Evolutionary conservation across 1,139 yeast genomes (phyloP).

Genomic region (Saccharomyces hybrid): DNA sequence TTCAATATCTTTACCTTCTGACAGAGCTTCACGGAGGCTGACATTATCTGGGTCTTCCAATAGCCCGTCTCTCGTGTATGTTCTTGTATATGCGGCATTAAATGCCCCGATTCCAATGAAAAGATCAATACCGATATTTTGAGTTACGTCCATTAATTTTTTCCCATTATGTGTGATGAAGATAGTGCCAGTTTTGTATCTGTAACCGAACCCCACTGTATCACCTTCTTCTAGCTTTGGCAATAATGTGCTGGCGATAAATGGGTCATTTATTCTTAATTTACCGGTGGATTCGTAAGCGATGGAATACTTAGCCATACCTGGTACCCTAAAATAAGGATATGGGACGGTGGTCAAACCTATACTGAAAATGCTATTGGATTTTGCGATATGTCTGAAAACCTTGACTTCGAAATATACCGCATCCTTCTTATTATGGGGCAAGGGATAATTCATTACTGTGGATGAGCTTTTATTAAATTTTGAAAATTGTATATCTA

Average conservation of each 20-base stretch:
- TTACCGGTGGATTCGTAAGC: slow-evolving; percentile 89
- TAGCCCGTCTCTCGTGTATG: slow-evolving; percentile 30
- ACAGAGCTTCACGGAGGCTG: slow-evolving; percentile 20
- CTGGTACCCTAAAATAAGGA: slow-evolving; percentile 85
- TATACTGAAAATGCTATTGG: slow-evolving; percentile 47
- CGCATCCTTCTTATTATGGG: slow-evolving; percentile 54
- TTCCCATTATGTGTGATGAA: slow-evolving; percentile 90
- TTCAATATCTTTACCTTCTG: slow-evolving; percentile 19
- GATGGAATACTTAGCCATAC: slow-evolving; percentile 68
- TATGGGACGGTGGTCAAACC: slow-evolving; percentile 87
- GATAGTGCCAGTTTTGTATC: slow-evolving; percentile 69
- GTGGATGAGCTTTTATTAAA: slow-evolving; percentile 38
- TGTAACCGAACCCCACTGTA: slow-evolving; percentile 86
- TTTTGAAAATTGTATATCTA: slow-evolving; percentile 48
- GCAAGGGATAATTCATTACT: slow-evolving; percentile 56
- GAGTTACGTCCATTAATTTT: slow-evolving; percentile 74
- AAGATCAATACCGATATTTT: slow-evolving; percentile 68
- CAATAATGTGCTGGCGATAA: slow-evolving; percentile 59
- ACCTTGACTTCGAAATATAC: slow-evolving; percentile 67
- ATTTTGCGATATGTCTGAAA: slow-evolving; percentile 38
- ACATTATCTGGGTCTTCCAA: slow-evolving; percentile 32
- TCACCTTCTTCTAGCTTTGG: slow-evolving; percentile 80
- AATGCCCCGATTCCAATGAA: slow-evolving; percentile 37
- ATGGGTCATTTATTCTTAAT: slow-evolving; percentile 76
- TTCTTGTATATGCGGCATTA: slow-evolving; percentile 32